A percentile compares a stretch with the other conserved stretches of the same genome.
phyloP scores from a whole-genome alignment of 495 filamentous ascomycete genomes.

The Xylaria scruposa region DNA sequence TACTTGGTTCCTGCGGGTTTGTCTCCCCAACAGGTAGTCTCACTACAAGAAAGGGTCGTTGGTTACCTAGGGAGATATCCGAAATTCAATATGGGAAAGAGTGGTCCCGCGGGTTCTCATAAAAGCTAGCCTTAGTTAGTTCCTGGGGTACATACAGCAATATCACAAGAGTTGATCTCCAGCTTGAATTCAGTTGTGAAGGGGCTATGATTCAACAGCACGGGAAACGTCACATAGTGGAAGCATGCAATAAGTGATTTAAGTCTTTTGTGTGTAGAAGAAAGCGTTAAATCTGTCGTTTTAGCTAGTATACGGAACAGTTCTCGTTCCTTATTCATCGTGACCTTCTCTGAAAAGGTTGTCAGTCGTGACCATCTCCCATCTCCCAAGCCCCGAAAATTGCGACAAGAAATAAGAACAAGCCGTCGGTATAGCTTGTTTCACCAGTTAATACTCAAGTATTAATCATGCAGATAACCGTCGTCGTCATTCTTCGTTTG shows the following conservation, averaged over 20 bases:
- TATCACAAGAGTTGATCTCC: background rate
- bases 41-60: no score
- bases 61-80: no score
- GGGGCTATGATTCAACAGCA: background rate
- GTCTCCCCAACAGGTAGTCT: background rate
- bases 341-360: background rate
- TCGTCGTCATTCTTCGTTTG: background rate
- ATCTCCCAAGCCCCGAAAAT: background rate
- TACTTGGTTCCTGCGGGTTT: background rate
- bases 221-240: background rate
- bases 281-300: background rate
- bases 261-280: no score
- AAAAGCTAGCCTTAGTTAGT: background rate
- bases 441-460: no score
- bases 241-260: background rate
- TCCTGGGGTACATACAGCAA: background rate
- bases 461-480: no score
- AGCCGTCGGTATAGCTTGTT: no score
- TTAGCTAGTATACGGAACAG: background rate
- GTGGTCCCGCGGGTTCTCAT: background rate
- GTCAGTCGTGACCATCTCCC: background rate
- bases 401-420: no score
- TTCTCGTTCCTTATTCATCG: background rate
- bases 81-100: background rate
- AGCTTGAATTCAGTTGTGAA: background rate